Percentiles rank a stretch among this genome's conserved stretches.
Conservation (phyloP, 306 rosid species). For the Prunus padus region DNA sequence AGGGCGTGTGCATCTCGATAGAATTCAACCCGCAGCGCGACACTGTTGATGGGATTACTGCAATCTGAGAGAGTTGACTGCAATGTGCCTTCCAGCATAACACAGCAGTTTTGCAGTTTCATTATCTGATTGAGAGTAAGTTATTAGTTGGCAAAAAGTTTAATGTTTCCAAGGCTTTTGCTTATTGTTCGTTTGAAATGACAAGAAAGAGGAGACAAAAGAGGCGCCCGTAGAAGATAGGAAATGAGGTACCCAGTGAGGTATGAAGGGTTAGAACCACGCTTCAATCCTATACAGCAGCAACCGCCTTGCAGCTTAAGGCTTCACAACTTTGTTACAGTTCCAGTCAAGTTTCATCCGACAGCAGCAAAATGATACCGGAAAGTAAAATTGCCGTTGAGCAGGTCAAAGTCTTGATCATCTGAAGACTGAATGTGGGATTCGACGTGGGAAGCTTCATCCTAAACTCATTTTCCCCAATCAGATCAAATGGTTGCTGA, state of each 20-base stretch:
- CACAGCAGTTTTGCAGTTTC: not conserved
- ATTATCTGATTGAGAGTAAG: too few relatives aligned
- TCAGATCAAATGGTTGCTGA: not conserved
- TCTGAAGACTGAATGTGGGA: not conserved
- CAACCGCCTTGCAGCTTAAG: not conserved
- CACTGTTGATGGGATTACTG: slow-evolving; percentile 97
- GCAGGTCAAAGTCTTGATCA: not conserved
- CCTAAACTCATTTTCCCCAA: not conserved
- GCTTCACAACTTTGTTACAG: not conserved
- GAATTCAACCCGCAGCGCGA: slow-evolving; percentile 95
- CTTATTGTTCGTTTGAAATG: too few relatives aligned
- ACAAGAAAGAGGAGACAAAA: too few relatives aligned
- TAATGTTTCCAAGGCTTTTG: too few relatives aligned
- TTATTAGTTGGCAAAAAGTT: too few relatives aligned
- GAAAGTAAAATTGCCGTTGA: not conserved
- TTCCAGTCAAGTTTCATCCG: not conserved
- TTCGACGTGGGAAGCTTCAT: not conserved
- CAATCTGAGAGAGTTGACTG: slow-evolving; percentile 88
- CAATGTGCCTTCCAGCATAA: slow-evolving; percentile 33
- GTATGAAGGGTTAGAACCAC: not conserved
- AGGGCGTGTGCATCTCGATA: slow-evolving; percentile 83
- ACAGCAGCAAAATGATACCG: not conserved
- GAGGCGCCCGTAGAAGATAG: too few relatives aligned
- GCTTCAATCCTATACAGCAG: not conserved
- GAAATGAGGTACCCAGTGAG: too few relatives aligned